Base-by-base conservation (phyloP, 2,329 filamentous ascomycete genomes). In the Thermochaetoides dissita region DNA sequence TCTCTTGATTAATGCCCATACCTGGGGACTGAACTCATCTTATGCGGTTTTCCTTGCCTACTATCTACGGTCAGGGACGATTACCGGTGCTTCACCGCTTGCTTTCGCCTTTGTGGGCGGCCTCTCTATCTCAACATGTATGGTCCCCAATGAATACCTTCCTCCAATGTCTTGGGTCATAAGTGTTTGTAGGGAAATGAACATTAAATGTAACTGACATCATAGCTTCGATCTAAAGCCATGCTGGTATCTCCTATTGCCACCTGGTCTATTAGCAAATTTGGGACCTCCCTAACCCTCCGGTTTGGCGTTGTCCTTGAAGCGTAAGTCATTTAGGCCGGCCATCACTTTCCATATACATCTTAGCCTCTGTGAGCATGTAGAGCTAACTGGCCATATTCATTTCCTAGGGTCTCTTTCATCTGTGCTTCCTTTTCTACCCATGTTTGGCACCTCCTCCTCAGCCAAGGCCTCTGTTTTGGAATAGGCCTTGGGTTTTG, bases 21-120 rank as follows among this genome's bases (percentile, higher is more conserved):
- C 81, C 1, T 86, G 81, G 81, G 81, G 81, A 7, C 63, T 86
- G 46, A 86, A 85, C 56, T 76, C 72, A 66, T 69, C 72, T 2
- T 83, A 72, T 47, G 59, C 64, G 37, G 69, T 76, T 32, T 77
- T 76, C 51, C 63, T 76, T 5, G 72, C 72, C 5, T 66, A 74
- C 50, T 75, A 74, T 45, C 62, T 76, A 10, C 64, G 68, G 11
- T 71, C 71, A 38, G 64, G 76, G 40, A 66, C 69, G 17, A 86
- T 82, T 48, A 70, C 75, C 0, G 74, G 72, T 10, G 72, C 81
- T 2, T 76, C 73, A 0, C 62, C 72, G 2, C 68, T 88, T 2
- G 69, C 78, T 6, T 88, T 80, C 58, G 84, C 84, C 34, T 87
- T 89, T 55, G 70, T 89, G n/a, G 84, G 84, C 29, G 79, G 78